A percentile compares a stretch with the other conserved stretches of the same genome.
Conservation (phyloP, 148 eudicot genomes). For the Euryodendron excelsum region DNA sequence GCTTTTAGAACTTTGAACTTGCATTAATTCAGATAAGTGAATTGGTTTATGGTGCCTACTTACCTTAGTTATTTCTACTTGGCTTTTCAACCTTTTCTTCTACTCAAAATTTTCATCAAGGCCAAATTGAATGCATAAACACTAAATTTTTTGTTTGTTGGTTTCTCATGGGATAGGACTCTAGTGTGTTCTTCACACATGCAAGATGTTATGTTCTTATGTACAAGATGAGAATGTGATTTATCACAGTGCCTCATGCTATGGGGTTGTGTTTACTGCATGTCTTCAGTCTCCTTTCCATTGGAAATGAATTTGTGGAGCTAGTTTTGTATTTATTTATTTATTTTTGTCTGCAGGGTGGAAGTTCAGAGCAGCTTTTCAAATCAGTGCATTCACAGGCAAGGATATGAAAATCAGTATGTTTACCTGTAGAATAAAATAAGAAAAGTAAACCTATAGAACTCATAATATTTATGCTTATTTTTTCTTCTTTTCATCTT, state of each 20-base stretch:
- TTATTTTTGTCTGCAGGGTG: conserved; percentile 53
- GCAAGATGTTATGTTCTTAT: neutral
- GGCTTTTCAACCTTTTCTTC: neutral
- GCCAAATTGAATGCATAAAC: neutral
- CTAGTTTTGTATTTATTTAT: neutral
- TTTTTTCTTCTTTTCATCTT: too few species aligned
- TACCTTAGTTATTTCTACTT: neutral
- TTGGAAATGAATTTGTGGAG: neutral
- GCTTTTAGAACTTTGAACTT: neutral
- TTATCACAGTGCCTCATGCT: neutral
- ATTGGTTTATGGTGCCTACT: neutral
- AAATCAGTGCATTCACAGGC: conserved; percentile 94
- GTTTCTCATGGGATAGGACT: neutral
- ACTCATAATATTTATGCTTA: neutral
- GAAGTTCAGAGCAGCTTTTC: conserved; percentile 77
- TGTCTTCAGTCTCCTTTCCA: neutral
- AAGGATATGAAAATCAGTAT: conserved; percentile 26
- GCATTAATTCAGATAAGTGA: neutral
- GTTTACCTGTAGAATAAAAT: neutral
- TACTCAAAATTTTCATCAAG: neutral
- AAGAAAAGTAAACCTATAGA: too few species aligned
- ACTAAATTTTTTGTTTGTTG: neutral
- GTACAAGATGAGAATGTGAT: neutral
- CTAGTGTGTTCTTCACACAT: neutral
- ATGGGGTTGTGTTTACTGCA: neutral